These are phyloP conservation scores for Echinochloa phyllopogon DNA, from an alignment of 176 grass and related monocot species.

Conservation along the genomic window DNA sequence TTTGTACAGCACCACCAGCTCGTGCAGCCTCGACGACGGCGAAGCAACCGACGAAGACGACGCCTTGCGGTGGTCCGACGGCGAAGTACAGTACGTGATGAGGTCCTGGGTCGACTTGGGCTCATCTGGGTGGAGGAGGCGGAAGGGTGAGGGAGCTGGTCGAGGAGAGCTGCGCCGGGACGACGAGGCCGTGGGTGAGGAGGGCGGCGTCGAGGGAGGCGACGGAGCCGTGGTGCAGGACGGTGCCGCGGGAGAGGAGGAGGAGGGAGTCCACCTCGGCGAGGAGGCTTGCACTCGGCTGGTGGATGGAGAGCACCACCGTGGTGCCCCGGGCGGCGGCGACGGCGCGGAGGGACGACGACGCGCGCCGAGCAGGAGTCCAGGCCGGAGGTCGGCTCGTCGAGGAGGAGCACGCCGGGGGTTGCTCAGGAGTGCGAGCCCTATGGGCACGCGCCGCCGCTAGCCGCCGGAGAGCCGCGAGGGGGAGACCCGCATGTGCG, in stretches of 20 bases:
- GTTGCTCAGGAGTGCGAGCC: conserved; percentile 70
- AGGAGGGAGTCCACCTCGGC: conserved; percentile 83
- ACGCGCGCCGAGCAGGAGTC: conserved; percentile 84
- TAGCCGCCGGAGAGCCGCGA: conserved; percentile 75
- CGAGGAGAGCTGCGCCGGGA: conserved; percentile 73
- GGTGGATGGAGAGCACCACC: conserved; percentile 87
- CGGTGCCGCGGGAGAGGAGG: conserved; percentile 79
- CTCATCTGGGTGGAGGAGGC: conserved; percentile 14
- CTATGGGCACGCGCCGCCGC: conserved; percentile 87
- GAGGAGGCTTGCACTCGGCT: conserved; percentile 88
- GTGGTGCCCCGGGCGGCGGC: conserved; percentile 64
- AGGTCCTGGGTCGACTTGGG: background rate
- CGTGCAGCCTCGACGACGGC: conserved; percentile 60
- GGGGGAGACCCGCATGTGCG: conserved; percentile 70
- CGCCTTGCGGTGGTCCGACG: conserved; percentile 12
- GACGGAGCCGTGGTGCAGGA: conserved; percentile 86
- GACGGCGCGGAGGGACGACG: conserved; percentile 68
- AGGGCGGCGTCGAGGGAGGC: conserved; percentile 71
- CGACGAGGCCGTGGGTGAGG: conserved; percentile 59
- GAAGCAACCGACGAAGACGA: background rate
- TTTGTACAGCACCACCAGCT: conserved; percentile 64
- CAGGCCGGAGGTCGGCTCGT: conserved; percentile 89
- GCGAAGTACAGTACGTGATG: no score
- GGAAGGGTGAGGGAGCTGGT: conserved; percentile 64
- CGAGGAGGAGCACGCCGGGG: conserved; percentile 82